Evolutionary conservation across 345 rosid species (phyloP), one percentile per base, ranked within the genome.

Genomic region (Gossypium sturtianum): DNA sequence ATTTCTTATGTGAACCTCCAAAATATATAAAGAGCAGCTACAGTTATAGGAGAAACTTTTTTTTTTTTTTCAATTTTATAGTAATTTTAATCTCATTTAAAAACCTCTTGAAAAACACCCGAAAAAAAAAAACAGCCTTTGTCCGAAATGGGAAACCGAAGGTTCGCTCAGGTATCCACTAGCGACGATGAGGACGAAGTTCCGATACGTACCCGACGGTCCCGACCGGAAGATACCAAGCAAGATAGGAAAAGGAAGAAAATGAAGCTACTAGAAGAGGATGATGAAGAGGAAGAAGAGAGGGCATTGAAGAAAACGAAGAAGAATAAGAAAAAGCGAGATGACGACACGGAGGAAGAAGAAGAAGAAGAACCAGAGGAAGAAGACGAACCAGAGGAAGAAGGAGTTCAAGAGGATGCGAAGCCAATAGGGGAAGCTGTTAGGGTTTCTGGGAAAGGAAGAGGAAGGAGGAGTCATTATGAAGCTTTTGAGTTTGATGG

Each of bases 131-230:
- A 56, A 19, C 27, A 7, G 43, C 58, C 10, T 49, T 68, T 12
- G 72, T 49, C 8, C 23, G 44, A 25, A 34, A 91, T 90, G 92
- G 80, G 87, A 29, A 88, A 86, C 77, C 83, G 95, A 59, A 84
- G 97, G 78, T 91, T 87, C 56, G 86, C 97, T 38, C 92, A 87
- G 86, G 86, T 94, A 16, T 74, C 91, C 60, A 87, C 84, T 4
- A 89, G 93, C 86, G 98, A 94, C 76, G 98, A 94, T 1, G 98
- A 92, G 59, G 98, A 89, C 47, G 93, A 88, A 20, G 79, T 48
- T 4, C 79, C 66, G 12, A 58, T 48, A 41, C 80, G 82, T 1
- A 47, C 82, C 10, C 78, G 80, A 15, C 83, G 76, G 74, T 75
- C 81, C 47, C 74, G 74, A 59, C 56, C 70, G 67, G 88, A 76